Conservation (phyloP, 2,329 filamentous ascomycete genomes). For the Microdochium bolleyi region DNA sequence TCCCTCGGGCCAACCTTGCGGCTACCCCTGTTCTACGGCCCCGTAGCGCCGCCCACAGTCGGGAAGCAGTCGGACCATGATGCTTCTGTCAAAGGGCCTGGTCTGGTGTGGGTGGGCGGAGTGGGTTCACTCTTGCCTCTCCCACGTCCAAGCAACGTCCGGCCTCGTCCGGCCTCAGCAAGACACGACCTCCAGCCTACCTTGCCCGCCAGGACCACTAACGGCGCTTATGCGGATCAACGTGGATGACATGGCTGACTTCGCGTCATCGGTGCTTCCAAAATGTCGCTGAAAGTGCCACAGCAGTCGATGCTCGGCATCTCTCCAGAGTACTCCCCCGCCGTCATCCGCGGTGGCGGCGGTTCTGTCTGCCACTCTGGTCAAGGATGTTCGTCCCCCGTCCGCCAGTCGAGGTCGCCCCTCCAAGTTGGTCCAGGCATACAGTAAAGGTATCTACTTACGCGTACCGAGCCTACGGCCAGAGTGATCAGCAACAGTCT, state of each 20-base stretch:
- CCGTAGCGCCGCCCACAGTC: not conserved
- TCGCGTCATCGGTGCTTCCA: too few relatives aligned
- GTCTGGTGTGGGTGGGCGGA: not conserved
- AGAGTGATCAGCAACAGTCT: too few relatives aligned
- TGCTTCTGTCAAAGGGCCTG: not conserved
- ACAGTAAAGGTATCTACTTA: not conserved
- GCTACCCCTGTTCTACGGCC: not conserved
- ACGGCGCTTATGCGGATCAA: too few relatives aligned
- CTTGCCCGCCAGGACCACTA: too few relatives aligned
- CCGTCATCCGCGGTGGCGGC: not conserved
- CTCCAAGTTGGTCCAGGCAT: not conserved
- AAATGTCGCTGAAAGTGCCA: too few relatives aligned
- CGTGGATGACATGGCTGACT: too few relatives aligned
- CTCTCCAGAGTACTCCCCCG: too few relatives aligned
- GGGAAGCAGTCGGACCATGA: not conserved
- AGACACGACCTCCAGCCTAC: too few relatives aligned
- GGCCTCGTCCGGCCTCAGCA: too few relatives aligned
- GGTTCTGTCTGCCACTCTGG: not conserved
- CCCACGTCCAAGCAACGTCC: too few relatives aligned
- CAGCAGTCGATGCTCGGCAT: too few relatives aligned
- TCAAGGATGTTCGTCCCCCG: not conserved
- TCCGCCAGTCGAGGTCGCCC: not conserved
- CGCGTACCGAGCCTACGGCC: not conserved
- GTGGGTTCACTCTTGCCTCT: too few relatives aligned
- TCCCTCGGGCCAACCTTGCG: not conserved